phyloP scores from a whole-genome alignment of 176 grass and related monocot genomes.

The Dendrocalamus sinicus region DNA sequence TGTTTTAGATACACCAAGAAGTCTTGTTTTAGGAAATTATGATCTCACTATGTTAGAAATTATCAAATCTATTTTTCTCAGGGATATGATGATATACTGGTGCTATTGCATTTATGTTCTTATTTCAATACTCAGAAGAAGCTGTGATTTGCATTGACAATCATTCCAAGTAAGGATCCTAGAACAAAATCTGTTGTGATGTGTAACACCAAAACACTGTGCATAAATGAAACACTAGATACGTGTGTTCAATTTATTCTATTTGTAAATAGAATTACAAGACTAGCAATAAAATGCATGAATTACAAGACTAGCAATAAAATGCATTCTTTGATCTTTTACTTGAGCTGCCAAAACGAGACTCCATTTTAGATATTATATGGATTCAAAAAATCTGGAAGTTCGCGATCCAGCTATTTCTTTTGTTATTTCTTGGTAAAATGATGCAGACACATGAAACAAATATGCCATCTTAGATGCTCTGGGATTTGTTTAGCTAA shows the following conservation, averaged over 20 bases:
- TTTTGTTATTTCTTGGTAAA: conserved; percentile 15
- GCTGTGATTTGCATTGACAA: conserved; percentile 5
- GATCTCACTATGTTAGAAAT: neutral
- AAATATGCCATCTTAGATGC: conserved; percentile 13
- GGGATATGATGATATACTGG: neutral
- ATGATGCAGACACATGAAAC: neutral
- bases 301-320: neutral
- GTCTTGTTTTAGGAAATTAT: conserved; percentile 29
- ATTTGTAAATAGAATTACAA: conserved; percentile 12
- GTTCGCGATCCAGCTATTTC: neutral
- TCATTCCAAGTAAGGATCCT: conserved; percentile 14
- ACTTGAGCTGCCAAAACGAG: conserved; percentile 3
- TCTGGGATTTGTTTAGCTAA: conserved; percentile 7
- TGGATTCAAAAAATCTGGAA: neutral
- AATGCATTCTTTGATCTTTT: conserved; percentile 18
- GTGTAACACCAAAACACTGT: conserved; percentile 20
- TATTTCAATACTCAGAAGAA: conserved; percentile 25
- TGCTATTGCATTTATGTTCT: neutral
- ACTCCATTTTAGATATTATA: neutral
- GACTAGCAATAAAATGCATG: conserved; percentile 6
- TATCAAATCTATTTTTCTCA: conserved; percentile 3
- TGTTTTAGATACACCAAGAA: conserved; percentile 23
- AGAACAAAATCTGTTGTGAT: conserved; percentile 24
- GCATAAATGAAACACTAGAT: conserved; percentile 17
- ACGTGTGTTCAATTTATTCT: neutral